Conservation (phyloP, 78 protist species). For the Pigoraptor vietnamica region DNA sequence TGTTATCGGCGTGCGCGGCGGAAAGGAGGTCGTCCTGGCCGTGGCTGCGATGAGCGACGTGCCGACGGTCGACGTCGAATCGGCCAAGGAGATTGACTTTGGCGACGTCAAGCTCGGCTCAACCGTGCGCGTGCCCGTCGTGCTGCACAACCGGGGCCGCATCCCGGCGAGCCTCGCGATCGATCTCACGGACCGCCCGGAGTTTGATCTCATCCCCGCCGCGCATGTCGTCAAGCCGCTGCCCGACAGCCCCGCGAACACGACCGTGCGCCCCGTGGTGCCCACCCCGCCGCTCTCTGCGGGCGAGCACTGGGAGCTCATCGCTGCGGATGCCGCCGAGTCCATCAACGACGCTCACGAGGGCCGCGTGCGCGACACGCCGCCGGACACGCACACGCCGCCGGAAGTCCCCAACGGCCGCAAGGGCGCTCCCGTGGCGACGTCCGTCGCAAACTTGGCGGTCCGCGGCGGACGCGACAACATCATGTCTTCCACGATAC, state of each 20-base stretch:
- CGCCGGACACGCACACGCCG: background rate
- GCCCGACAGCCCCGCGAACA: background rate
- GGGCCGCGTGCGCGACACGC: background rate
- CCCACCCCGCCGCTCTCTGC: background rate
- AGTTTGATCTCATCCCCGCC: background rate
- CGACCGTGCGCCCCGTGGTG: background rate
- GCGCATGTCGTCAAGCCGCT: background rate
- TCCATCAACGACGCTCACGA: background rate
- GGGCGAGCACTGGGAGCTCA: background rate
- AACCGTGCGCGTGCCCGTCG: background rate
- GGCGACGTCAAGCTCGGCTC: background rate
- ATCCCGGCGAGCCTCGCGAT: background rate
- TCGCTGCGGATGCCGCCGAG: background rate
- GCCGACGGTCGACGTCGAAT: background rate
- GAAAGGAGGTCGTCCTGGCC: background rate
- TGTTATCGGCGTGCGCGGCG: background rate
- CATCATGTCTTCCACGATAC: too few relatives aligned
- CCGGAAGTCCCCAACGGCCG: too few relatives aligned
- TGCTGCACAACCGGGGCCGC: background rate
- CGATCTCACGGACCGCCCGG: background rate
- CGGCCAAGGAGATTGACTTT: background rate
- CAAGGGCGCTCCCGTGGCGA: too few relatives aligned
- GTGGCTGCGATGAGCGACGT: background rate
- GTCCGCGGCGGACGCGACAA: too few relatives aligned
- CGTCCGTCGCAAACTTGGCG: too few relatives aligned